These are phyloP conservation scores for Thielaviopsis ethacetica DNA, from an alignment of 2,329 filamentous ascomycete genomes.

Conservation along the genomic window DNA sequence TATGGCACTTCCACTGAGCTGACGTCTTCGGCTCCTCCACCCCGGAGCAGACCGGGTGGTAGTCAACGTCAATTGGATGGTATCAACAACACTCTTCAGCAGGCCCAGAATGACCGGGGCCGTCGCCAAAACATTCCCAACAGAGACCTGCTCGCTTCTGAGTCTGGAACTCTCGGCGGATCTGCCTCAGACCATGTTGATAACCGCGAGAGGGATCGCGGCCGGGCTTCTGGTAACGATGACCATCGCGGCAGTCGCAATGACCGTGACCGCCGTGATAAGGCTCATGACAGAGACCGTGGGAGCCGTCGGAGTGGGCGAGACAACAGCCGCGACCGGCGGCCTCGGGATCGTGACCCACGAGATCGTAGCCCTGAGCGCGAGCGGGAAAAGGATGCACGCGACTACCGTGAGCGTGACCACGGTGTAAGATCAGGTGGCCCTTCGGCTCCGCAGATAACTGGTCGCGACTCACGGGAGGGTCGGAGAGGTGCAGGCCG, in stretches of 20 bases:
- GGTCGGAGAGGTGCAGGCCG: constrained; percentile 6
- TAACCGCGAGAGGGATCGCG: constrained; percentile 18
- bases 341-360: constrained; percentile 21
- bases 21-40: background rate
- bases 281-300: constrained; percentile 19
- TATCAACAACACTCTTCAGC: constrained; percentile 42
- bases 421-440: constrained; percentile 20
- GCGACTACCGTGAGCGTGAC: constrained; percentile 26
- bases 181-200: constrained; percentile 14
- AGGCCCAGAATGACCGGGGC: constrained; percentile 23
- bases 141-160: constrained; percentile 1
- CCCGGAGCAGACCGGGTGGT: background rate
- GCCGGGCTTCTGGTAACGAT: constrained; percentile 19
- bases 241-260: constrained; percentile 26
- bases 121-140: constrained; percentile 2
- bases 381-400: constrained; percentile 31
- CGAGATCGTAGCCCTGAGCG: constrained; percentile 30
- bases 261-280: constrained; percentile 28
- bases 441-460: constrained; percentile 12
- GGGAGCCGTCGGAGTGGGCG: constrained; percentile 25
- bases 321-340: constrained; percentile 32
- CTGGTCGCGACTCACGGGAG: constrained; percentile 17
- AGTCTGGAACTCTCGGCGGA: background rate
- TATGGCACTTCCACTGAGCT: constrained; percentile 3
- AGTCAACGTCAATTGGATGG: constrained; percentile 36